Conservation (phyloP, 1,139 yeast species). For the Nematodospora anomalae region DNA sequence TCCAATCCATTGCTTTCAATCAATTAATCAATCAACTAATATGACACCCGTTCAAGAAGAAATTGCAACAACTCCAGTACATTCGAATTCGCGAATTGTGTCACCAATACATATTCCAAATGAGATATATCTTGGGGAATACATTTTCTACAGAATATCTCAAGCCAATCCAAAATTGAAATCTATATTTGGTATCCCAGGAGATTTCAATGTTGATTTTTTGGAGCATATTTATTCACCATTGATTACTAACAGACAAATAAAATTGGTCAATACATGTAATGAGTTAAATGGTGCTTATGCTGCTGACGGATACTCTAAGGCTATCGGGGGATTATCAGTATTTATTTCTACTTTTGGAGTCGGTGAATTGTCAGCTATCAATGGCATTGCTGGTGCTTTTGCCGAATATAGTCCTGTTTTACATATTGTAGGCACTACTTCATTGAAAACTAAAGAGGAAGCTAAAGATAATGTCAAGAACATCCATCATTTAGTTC, state of each 20-base stretch:
- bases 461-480: slow-evolving; percentile 24
- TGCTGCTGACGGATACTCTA: slow-evolving; percentile 78
- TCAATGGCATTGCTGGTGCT: slow-evolving; percentile 83
- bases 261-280: slow-evolving; percentile 32
- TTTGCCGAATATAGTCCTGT: slow-evolving; percentile 79
- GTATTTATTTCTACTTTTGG: slow-evolving; percentile 69
- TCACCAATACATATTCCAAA: slow-evolving; percentile 8
- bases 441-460: slow-evolving; percentile 33
- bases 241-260: slow-evolving; percentile 19
- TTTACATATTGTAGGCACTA: slow-evolving; percentile 80
- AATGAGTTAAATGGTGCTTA: slow-evolving; percentile 55
- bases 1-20: too few relatives aligned
- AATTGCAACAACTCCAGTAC: slow-evolving; percentile 1
- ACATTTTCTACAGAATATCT: slow-evolving; percentile 34
- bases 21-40: neutral
- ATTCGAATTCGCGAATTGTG: neutral
- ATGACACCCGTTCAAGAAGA: slow-evolving; percentile 14
- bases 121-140: slow-evolving; percentile 39
- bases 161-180: slow-evolving; percentile 39
- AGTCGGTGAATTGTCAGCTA: slow-evolving; percentile 84
- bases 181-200: slow-evolving; percentile 42
- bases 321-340: slow-evolving; percentile 45
- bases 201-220: slow-evolving; percentile 41
- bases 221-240: slow-evolving; percentile 37
- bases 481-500: slow-evolving; percentile 71